Percentiles rank a stretch among this genome's conserved stretches.
phyloP scores from a whole-genome alignment of 306 rosid genomes.

The Cicer yamashitae region DNA sequence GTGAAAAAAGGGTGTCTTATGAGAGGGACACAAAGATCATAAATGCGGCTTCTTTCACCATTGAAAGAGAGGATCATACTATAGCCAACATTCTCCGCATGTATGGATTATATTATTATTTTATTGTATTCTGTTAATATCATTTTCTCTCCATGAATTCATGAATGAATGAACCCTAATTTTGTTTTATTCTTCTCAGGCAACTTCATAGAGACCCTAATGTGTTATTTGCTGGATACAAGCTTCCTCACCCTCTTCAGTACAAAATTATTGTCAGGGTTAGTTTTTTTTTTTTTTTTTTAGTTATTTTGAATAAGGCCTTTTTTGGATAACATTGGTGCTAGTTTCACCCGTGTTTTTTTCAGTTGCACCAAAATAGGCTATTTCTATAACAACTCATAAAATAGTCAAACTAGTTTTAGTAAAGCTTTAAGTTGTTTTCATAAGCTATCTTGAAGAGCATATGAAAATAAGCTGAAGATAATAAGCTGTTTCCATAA shows the following conservation, averaged over 20 bases:
- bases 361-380: too few species aligned
- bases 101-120: background rate
- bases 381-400: too few species aligned
- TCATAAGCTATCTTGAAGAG: too few species aligned
- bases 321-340: too few species aligned
- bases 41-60: constrained; percentile 81
- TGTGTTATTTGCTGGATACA: constrained; percentile 43
- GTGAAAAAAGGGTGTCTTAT: constrained; percentile 72
- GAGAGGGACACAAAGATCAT: constrained; percentile 97
- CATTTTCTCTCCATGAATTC: background rate
- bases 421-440: too few species aligned
- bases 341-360: too few species aligned
- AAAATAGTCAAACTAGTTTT: too few species aligned
- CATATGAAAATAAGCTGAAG: too few species aligned
- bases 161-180: background rate
- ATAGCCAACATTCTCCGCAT: constrained; percentile 82
- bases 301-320: too few species aligned
- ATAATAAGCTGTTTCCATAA: too few species aligned
- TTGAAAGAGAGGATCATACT: constrained; percentile 96
- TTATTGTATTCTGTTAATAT: background rate
- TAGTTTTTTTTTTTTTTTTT: background rate
- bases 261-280: too few species aligned
- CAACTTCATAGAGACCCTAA: constrained; percentile 85
- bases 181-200: constrained; percentile 47
- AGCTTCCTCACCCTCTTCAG: too few species aligned